Evolutionary conservation across 2,329 filamentous ascomycete genomes (phyloP).

Genomic region (Fusarium sp.): DNA sequence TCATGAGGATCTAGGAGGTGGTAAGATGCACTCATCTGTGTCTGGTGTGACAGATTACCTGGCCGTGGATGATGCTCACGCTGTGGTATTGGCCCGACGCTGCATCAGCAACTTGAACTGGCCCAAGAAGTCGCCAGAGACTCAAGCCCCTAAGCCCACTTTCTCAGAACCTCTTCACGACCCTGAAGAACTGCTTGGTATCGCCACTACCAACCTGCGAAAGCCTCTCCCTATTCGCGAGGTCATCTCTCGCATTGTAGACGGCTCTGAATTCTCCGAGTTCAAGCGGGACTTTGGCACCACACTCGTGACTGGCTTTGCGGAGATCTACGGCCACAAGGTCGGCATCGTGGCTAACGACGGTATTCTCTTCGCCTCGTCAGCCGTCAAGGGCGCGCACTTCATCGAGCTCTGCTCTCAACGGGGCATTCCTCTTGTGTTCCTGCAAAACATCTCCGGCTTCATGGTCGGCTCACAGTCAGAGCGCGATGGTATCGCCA

Average conservation of each 20-base stretch:
- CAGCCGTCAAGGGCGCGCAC: conserved; percentile 93
- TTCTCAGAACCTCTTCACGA: conserved; percentile 86
- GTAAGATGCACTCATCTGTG: conserved; percentile 88
- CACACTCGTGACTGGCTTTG: conserved; percentile 93
- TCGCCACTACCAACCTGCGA: conserved; percentile 91
- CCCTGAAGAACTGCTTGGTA: conserved; percentile 84
- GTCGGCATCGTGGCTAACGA: conserved; percentile 97
- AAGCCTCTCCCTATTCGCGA: conserved; percentile 89
- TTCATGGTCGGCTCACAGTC: conserved; percentile 98
- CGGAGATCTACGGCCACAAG: conserved; percentile 87
- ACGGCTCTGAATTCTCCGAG: conserved; percentile 90
- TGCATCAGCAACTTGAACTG: conserved; percentile 93
- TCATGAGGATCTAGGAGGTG: conserved; percentile 92
- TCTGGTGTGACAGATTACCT: conserved; percentile 97
- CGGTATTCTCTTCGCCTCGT: conserved; percentile 92
- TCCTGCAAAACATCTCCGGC: conserved; percentile 95
- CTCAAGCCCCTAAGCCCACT: conserved; percentile 56
- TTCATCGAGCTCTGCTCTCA: conserved; percentile 97
- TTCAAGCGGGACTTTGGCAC: conserved; percentile 94
- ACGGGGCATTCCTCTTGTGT: conserved; percentile 89
- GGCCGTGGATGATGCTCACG: conserved; percentile 94
- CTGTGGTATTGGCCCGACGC: conserved; percentile 85
- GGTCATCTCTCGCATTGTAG: conserved; percentile 92
- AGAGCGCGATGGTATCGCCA: conserved; percentile 95
- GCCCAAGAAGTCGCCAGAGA: conserved; percentile 67